Base-by-base conservation (phyloP, 2,329 filamentous ascomycete species). In the Ploettnerulaceae sp. region DNA sequence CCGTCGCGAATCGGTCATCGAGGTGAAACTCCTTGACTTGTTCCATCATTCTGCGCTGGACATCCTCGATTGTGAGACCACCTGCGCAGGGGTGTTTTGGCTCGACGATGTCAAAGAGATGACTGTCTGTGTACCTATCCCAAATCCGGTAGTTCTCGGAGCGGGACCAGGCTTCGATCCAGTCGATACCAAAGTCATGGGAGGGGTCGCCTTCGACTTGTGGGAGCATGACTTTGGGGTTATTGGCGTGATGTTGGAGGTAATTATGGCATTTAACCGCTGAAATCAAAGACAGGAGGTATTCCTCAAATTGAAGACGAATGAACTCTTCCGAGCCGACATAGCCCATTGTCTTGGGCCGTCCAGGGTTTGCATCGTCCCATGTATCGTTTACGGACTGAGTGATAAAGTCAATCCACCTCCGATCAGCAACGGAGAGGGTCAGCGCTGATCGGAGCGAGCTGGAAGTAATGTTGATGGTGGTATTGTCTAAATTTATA, bases 251-350 rank as follows among this genome's bases (percentile, higher is more conserved):
- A 47, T 69, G 67, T 14, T 67, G 65, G 20, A 82, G 71, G 61
- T 84, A 84, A 60, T 80, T 82, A 66, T 89, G 89, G 64, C 95
- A 97, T 64, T 96, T 96, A 57, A 90, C 85, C 0, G 87, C 82
- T 0, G 90, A 87, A 33, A 97, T 79, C 52, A 98, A 76, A 0
- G 89, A 88, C 18, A 97, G 76, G 5, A 98, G 77, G 63, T 98
- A 98, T 61, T 96, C 90, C 67, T 98, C 93, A 53, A 98, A 98
- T 61, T 97, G 91, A 31, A 96, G 79, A 22, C 93, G 81, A 58
- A 98, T 98, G 61, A 96, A 96, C 64, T 97, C 93, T 68, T 98
- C 93, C 53, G 89, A 96, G 22, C 93, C 93, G 28, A 89, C 82
- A 61, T 96, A 98, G 22, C 90, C 90, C 73, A 96, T 84, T 2